Evolutionary conservation across 2,329 filamentous ascomycete genomes (phyloP).

Genomic region (Penicillium brevicompactum): DNA sequence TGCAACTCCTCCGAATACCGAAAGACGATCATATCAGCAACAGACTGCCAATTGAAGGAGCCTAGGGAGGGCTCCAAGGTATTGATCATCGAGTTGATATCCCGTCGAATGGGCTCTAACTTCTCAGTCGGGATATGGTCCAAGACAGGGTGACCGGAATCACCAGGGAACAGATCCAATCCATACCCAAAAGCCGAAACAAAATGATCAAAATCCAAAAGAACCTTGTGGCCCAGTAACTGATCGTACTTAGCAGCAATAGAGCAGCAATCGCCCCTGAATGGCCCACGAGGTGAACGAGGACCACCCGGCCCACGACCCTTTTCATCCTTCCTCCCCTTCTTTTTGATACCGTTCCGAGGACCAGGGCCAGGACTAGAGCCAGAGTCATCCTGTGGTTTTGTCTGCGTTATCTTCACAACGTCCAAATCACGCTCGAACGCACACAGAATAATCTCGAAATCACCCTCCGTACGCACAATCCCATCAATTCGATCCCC

Average conservation of each 20-base stretch:
- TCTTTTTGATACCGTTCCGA: too few relatives aligned
- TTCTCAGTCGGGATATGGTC: slow-evolving; percentile 27
- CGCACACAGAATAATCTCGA: slow-evolving; percentile 70
- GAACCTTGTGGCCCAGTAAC: slow-evolving; percentile 31
- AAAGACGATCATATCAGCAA: slow-evolving; percentile 63
- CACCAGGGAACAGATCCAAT: slow-evolving; percentile 39
- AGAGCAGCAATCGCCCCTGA: background rate
- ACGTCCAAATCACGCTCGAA: slow-evolving; percentile 52
- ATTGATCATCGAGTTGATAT: slow-evolving; percentile 47
- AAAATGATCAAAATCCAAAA: slow-evolving; percentile 47
- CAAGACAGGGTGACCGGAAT: slow-evolving; percentile 38
- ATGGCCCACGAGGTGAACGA: background rate
- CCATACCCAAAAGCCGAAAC: slow-evolving; percentile 46
- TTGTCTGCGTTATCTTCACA: slow-evolving; percentile 36
- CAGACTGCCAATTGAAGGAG: slow-evolving; percentile 62
- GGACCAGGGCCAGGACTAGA: background rate
- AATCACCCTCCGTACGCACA: slow-evolving; percentile 69
- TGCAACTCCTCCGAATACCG: slow-evolving; percentile 59
- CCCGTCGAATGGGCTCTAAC: slow-evolving; percentile 38
- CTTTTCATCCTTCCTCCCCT: background rate
- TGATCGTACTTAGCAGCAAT: slow-evolving; percentile 1
- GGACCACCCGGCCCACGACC: slow-evolving; percentile 13
- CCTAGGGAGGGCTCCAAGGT: slow-evolving; percentile 24
- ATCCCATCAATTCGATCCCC: slow-evolving; percentile 60
- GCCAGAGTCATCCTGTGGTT: slow-evolving; percentile 5